These are phyloP conservation scores for Plasmodium blacklocki DNA, from an alignment of 169 alveolate genomes.

Conservation along the genomic window DNA sequence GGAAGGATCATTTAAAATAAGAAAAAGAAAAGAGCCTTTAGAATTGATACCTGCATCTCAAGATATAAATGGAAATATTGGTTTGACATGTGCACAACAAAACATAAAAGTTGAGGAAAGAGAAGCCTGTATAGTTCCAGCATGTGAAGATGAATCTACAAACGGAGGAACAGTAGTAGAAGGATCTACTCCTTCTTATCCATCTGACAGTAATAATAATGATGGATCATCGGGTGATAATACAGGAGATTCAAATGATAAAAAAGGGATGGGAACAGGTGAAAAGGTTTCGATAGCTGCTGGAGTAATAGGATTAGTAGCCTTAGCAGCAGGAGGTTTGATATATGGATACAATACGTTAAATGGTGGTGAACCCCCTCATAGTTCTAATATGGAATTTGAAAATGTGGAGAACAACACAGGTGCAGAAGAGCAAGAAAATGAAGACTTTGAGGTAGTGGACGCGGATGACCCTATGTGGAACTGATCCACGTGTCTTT, in stretches of 20 bases:
- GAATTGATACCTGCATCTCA: constrained; percentile 61
- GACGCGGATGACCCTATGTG: constrained; percentile 74
- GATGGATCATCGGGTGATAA: not conserved
- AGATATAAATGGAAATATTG: constrained; percentile 58
- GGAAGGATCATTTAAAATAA: constrained; percentile 22
- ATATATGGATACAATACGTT: constrained; percentile 60
- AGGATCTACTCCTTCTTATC: not conserved
- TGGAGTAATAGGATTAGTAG: constrained; percentile 55
- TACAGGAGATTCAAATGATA: not conserved
- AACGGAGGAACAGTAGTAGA: not conserved
- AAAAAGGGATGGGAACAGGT: constrained; percentile 54
- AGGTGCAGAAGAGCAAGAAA: constrained; percentile 20
- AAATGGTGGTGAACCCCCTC: constrained; percentile 64
- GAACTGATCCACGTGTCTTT: constrained; percentile 6
- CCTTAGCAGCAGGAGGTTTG: constrained; percentile 49
- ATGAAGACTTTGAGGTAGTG: constrained; percentile 69
- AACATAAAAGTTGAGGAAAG: constrained; percentile 48
- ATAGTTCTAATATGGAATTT: constrained; percentile 69
- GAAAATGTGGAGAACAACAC: constrained; percentile 54
- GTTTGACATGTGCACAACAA: constrained; percentile 70
- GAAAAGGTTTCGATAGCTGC: constrained; percentile 69
- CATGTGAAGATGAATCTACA: constrained; percentile 4
- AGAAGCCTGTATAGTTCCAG: constrained; percentile 51
- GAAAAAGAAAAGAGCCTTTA: constrained; percentile 57
- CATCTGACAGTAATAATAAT: not conserved